A percentile compares a stretch with the other conserved stretches of the same genome.
Evolutionary conservation across 306 rosid species (phyloP).

Genomic region (Prunus armeniaca): DNA sequence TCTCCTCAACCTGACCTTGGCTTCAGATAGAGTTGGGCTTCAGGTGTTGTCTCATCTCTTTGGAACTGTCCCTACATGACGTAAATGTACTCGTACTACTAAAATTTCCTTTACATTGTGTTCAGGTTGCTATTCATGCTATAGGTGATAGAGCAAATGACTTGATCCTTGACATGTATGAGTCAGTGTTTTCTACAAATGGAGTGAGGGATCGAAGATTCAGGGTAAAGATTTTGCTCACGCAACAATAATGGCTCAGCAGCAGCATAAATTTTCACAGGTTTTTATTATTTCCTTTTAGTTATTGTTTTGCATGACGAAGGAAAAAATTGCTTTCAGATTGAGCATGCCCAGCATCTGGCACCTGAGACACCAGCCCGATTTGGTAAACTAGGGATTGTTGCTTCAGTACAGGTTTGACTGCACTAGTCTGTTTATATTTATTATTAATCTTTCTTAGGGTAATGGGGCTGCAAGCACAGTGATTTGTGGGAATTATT

Average conservation of each 20-base stretch:
- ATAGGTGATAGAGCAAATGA: conserved; percentile 86
- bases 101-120: conserved; percentile 17
- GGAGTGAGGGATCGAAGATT: conserved; percentile 77
- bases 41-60: conserved; percentile 49
- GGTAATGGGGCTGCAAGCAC: background rate
- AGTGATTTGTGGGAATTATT: background rate
- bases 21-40: conserved; percentile 65
- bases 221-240: conserved; percentile 49
- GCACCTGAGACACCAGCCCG: conserved; percentile 53
- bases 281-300: background rate
- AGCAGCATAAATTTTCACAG: background rate
- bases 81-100: conserved; percentile 12
- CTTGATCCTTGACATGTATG: conserved; percentile 63
- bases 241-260: conserved; percentile 9
- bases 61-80: conserved; percentile 6
- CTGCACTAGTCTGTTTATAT: background rate
- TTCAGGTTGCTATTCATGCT: conserved; percentile 92
- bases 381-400: conserved; percentile 59
- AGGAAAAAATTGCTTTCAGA: conserved; percentile 44
- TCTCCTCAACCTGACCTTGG: conserved; percentile 68
- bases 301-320: conserved; percentile 12
- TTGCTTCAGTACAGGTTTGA: conserved; percentile 81
- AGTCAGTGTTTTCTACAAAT: conserved; percentile 52
- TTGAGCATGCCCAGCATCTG: conserved; percentile 93
- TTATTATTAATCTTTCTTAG: background rate